Evolutionary conservation across 2,329 filamentous ascomycete species (phyloP), one percentile per base, ranked within the genome.

Genomic region (Colletotrichum sp.): DNA sequence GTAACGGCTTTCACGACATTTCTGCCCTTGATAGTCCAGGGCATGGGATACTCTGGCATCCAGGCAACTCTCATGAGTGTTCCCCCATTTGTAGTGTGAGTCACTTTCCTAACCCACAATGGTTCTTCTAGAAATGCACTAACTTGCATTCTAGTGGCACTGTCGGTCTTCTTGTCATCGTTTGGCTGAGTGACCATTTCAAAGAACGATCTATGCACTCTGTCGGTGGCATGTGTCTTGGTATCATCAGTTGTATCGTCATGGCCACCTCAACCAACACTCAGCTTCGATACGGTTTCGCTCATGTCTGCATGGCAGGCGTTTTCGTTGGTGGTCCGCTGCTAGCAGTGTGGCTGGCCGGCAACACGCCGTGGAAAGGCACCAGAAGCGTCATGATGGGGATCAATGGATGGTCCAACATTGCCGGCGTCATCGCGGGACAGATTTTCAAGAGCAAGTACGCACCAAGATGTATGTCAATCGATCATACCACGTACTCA

Each of bases 281-380:
- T 13, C 48, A 76, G 16, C 72, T 79, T 6, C 78, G 78, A 13
- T 79, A 79, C 72, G 78, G 77, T 2, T 79, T 79, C 26, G 73
- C 77, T 8, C 74, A 79, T 56, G 78, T 79, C 2, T 79, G 78
- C 71, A 78, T 79, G 69, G 43, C 78, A 2, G 78, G 78, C 34
- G 75, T 79, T 3, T 90, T 88, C 74, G 86, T 90, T 48, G 87
- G 89, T 0, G 87, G 85, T 2, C 89, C 89, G 21, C 65, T 68
- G 0, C 82, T 91, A 2, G 88, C 90, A 0, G 88, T 89, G 1
- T 91, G 89, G 89, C 84, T 90, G 4, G 86, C 87, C 2, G 88
- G 87, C 28, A 91, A 90, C 77, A 90, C 87, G 5, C 88, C 88
- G 0, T 86, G 87, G 63, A 88, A 88, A 0, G 89, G 89, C 9